These are phyloP conservation scores for Chaetomium fimeti DNA, from an alignment of 495 filamentous ascomycete species.

Conservation along the genomic window DNA sequence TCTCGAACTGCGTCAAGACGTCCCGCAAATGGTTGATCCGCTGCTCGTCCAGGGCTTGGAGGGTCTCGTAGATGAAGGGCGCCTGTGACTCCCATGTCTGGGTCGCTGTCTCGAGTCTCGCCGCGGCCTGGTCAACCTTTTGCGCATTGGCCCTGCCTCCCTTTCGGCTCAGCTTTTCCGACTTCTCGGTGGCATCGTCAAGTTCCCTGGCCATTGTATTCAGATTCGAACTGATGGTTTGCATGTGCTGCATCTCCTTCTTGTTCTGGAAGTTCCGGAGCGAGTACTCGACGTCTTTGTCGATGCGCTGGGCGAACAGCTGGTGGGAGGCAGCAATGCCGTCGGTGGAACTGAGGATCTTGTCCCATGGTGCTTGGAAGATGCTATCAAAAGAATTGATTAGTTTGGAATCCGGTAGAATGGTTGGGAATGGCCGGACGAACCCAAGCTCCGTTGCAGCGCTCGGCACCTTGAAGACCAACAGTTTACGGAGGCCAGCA, in stretches of 20 bases:
- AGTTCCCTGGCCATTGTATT: conserved; percentile 77
- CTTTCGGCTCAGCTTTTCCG: conserved; percentile 80
- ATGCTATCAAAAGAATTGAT: conserved; percentile 54
- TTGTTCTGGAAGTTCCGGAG: conserved; percentile 70
- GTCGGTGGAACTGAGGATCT: conserved; percentile 77
- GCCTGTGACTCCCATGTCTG: conserved; percentile 94
- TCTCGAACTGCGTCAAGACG: conserved; percentile 87
- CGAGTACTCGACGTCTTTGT: conserved; percentile 85
- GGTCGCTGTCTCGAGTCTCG: conserved; percentile 70
- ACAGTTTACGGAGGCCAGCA: conserved; percentile 76
- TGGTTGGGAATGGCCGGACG: conserved; percentile 32
- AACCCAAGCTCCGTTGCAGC: conserved; percentile 82
- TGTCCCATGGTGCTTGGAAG: conserved; percentile 90
- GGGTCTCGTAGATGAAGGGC: conserved; percentile 90
- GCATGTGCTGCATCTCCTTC: conserved; percentile 78
- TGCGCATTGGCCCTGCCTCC: conserved; percentile 74
- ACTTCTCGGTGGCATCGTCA: conserved; percentile 79
- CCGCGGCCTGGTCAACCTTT: conserved; percentile 73
- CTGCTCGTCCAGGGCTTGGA: conserved; percentile 88
- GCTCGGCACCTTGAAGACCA: conserved; percentile 66
- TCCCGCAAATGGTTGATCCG: conserved; percentile 90
- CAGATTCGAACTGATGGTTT: conserved; percentile 78
- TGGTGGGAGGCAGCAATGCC: conserved; percentile 81
- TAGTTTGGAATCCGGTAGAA: conserved; percentile 24
- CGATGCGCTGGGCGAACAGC: conserved; percentile 77